Evolutionary conservation across 1,284 basidiomycete genomes (phyloP).

Genomic region (Cystobasidium pallidum): DNA sequence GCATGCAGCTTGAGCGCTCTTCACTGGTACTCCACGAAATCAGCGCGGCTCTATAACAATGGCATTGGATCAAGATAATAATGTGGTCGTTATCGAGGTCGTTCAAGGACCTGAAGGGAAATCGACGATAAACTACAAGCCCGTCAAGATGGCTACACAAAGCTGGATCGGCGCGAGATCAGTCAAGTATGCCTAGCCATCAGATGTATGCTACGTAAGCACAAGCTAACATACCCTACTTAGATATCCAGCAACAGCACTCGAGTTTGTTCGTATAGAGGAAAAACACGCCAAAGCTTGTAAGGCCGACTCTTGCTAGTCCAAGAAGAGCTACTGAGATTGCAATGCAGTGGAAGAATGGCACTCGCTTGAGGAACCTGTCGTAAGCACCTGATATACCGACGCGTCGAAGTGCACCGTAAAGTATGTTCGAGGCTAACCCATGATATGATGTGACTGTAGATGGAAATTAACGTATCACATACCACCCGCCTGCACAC

Average conservation of each 20-base stretch:
- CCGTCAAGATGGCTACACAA: slow-evolving; percentile 20
- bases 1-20: background rate
- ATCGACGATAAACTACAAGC: slow-evolving; percentile 18
- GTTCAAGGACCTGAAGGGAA: slow-evolving; percentile 10
- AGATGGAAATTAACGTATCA: slow-evolving; percentile 14
- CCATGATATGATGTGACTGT: too few relatives aligned
- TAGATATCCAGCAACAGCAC: slow-evolving; percentile 7
- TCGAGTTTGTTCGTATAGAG: slow-evolving; percentile 14
- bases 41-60: too few relatives aligned
- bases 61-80: slow-evolving; percentile 7
- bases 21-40: too few relatives aligned
- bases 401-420: background rate
- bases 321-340: background rate
- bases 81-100: slow-evolving; percentile 18
- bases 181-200: slow-evolving; percentile 6
- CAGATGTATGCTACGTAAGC: background rate
- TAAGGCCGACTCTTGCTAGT: background rate
- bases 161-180: slow-evolving; percentile 21
- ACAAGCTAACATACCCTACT: background rate
- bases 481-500: slow-evolving; percentile 16
- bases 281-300: slow-evolving; percentile 14
- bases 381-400: background rate
- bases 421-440: too few relatives aligned
- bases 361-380: background rate
- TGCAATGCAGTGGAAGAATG: background rate